A percentile compares a stretch with the other conserved stretches of the same genome.
phyloP scores from a whole-genome alignment of 2,329 filamentous ascomycete species.

The Penicillium sp. region DNA sequence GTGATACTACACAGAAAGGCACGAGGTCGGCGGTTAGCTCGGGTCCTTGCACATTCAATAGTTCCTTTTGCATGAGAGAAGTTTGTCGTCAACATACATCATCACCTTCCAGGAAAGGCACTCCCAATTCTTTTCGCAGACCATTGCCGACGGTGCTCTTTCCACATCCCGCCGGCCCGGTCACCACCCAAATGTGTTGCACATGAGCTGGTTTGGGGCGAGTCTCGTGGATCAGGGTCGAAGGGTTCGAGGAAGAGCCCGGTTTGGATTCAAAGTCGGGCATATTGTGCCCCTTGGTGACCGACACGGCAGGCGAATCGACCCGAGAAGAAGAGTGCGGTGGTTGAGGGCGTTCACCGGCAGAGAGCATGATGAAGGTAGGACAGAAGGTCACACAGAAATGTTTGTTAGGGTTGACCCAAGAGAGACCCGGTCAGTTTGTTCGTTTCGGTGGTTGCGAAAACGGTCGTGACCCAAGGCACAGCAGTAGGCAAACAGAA shows the following conservation, averaged over 20 bases:
- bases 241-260: constrained; percentile 10
- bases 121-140: constrained; percentile 54
- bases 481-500: constrained; percentile 6
- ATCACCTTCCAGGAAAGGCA: constrained; percentile 73
- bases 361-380: constrained; percentile 35
- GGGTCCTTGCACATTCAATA: not conserved
- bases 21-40: constrained; percentile 1
- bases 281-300: constrained; percentile 17
- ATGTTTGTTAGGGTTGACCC: too few relatives aligned
- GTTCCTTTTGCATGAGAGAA: too few relatives aligned
- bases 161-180: constrained; percentile 71
- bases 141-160: constrained; percentile 69
- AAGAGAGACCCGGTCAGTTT: too few relatives aligned
- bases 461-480: constrained; percentile 6
- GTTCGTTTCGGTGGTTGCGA: not conserved
- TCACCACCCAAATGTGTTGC: constrained; percentile 75
- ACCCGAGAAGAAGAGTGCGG: constrained; percentile 18
- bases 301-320: constrained; percentile 17
- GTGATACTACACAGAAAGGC: constrained; percentile 35
- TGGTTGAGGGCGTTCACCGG: constrained; percentile 32
- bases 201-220: constrained; percentile 13
- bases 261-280: constrained; percentile 16
- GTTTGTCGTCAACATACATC: constrained; percentile 50
- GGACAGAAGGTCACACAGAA: not conserved
- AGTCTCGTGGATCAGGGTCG: constrained; percentile 8